Conservation (phyloP, 176 grass and related monocot genomes). For the Triticum monococcum region DNA sequence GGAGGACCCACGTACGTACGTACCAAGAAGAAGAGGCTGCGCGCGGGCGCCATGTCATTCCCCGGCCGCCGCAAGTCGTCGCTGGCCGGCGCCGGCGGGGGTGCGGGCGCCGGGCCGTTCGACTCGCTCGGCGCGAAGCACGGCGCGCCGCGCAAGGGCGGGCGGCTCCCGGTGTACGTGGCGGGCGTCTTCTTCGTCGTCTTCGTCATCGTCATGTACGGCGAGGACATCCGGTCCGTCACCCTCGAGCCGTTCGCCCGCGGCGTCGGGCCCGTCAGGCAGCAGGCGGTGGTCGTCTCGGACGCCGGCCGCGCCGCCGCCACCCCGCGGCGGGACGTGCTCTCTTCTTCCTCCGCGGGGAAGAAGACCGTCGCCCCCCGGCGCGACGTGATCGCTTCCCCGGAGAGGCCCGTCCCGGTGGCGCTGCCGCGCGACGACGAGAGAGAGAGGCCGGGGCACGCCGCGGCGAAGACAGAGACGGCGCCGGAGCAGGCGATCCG, state of each 20-base stretch:
- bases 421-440: not conserved
- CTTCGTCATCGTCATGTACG: conserved; percentile 66
- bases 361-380: not conserved
- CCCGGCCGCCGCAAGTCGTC: conserved; percentile 52
- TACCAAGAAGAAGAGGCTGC: not conserved
- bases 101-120: conserved; percentile 5
- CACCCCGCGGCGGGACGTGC: conserved; percentile 23
- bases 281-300: too few species aligned
- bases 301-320: not conserved
- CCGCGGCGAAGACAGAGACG: not conserved
- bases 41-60: conserved; percentile 33
- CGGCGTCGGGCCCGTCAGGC: not conserved
- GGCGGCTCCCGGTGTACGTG: conserved; percentile 54
- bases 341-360: not conserved
- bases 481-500: not conserved
- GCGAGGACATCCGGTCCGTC: conserved; percentile 63
- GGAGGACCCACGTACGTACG: not conserved
- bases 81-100: conserved; percentile 8
- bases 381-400: not conserved
- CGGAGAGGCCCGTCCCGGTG: not conserved
- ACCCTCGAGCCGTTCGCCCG: conserved; percentile 34
- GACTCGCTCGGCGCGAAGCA: conserved; percentile 35
- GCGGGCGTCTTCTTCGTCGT: conserved; percentile 47
- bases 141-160: conserved; percentile 37
- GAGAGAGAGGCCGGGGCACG: not conserved